Percentiles rank a stretch among this genome's conserved stretches.
Conservation (phyloP, 2,329 filamentous ascomycete genomes). For the Curvularia spicifera region DNA sequence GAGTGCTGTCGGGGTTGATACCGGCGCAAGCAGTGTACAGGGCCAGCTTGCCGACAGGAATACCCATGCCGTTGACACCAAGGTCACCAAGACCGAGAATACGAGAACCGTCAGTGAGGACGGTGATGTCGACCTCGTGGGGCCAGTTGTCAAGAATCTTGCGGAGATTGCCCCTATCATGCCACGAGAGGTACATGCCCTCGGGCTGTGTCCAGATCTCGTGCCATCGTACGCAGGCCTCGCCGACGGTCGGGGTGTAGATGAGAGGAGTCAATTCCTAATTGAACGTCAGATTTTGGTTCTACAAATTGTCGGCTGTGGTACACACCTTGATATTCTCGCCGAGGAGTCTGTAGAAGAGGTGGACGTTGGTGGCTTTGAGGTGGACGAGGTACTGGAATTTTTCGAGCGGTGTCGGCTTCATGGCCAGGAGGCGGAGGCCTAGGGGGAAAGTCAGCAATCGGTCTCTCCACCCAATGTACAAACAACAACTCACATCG, state of each 20-base stretch:
- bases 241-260: conserved; percentile 90
- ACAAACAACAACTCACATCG: conserved; percentile 52
- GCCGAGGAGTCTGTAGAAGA: conserved; percentile 82
- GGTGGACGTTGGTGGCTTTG: conserved; percentile 76
- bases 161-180: conserved; percentile 87
- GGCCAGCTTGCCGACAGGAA: conserved; percentile 94
- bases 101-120: conserved; percentile 94
- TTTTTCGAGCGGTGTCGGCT: conserved; percentile 76
- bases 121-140: conserved; percentile 91
- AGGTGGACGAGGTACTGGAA: conserved; percentile 81
- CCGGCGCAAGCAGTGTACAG: conserved; percentile 95
- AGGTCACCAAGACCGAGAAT: conserved; percentile 93
- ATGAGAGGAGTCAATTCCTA: conserved; percentile 82
- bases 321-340: conserved; percentile 66
- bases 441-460: conserved; percentile 57
- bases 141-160: conserved; percentile 95
- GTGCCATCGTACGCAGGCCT: conserved; percentile 95
- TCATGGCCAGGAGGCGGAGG: conserved; percentile 75
- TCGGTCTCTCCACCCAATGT: conserved; percentile 34
- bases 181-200: conserved; percentile 93
- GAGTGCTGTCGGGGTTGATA: conserved; percentile 77
- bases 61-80: conserved; percentile 96
- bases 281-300: conserved; percentile 40
- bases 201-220: conserved; percentile 95
- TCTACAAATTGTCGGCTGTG: background rate